Conservation (phyloP, 345 rosid species). For the Murraya paniculata region DNA sequence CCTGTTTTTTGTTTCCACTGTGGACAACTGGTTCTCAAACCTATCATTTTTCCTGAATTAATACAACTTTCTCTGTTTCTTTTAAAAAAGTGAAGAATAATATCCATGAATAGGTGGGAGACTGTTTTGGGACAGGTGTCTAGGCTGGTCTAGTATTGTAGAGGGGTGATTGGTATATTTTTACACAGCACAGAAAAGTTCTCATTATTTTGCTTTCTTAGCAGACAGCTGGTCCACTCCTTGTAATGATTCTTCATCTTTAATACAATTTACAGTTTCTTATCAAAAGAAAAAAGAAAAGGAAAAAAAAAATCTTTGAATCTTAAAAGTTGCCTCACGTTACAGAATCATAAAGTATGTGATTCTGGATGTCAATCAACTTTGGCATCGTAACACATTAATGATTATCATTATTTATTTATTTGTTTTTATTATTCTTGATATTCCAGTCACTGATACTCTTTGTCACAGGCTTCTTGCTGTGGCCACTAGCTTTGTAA, state of each 20-base stretch:
- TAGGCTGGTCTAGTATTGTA: no score
- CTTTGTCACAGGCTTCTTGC: conserved; percentile 69
- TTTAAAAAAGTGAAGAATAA: no score
- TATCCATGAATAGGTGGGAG: no score
- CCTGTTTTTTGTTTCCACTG: neutral
- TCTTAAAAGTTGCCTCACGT: neutral
- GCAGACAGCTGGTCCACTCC: no score
- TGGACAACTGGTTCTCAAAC: neutral
- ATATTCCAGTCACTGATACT: conserved; percentile 17
- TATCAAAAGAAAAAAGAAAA: no score
- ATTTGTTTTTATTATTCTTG: neutral
- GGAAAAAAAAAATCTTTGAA: neutral
- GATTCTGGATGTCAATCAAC: conserved; percentile 1
- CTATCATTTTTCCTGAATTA: neutral
- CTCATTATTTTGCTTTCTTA: no score
- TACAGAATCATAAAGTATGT: conserved; percentile 1
- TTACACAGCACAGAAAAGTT: no score
- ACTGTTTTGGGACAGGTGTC: no score
- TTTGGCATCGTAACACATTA: neutral
- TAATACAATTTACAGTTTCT: no score
- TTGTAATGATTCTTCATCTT: no score
- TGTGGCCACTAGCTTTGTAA: conserved; percentile 72
- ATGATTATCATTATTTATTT: neutral
- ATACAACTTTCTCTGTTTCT: neutral
- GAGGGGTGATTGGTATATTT: no score